These are phyloP conservation scores for Fusarium mangiferae DNA, from an alignment of 2,329 filamentous ascomycete genomes.

Conservation along the genomic window DNA sequence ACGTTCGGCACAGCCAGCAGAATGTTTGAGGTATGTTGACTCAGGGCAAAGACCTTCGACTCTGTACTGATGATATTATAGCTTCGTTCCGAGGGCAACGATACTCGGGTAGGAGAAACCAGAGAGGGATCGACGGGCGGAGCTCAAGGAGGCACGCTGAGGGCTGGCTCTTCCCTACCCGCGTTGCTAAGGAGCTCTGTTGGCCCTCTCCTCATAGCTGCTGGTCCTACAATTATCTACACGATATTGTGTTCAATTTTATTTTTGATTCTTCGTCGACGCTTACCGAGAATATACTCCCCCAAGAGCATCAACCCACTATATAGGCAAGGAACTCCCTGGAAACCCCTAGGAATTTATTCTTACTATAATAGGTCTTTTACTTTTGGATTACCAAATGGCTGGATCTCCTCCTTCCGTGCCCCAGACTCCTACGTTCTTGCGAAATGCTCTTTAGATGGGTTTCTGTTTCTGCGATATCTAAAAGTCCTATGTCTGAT, in stretches of 20 bases:
- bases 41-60: fast-evolving
- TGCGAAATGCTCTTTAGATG: not conserved
- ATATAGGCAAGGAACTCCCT: not conserved
- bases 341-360: fast-evolving
- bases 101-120: fast-evolving
- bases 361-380: not conserved
- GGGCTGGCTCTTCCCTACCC: not conserved
- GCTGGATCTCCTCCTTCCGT: not conserved
- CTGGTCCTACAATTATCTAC: not conserved
- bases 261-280: not conserved
- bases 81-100: fast-evolving
- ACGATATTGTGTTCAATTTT: not conserved
- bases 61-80: not conserved
- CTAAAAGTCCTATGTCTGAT: not conserved
- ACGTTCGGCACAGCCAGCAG: fast-evolving
- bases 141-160: not conserved
- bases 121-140: not conserved
- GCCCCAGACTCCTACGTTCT: not conserved
- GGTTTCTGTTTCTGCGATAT: not conserved
- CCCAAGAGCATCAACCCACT: not conserved
- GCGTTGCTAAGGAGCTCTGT: not conserved
- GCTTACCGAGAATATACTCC: not conserved
- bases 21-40: not conserved
- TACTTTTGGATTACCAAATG: fast-evolving
- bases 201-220: not conserved